Evolutionary conservation across 805 yeast species (phyloP), one percentile per base, ranked within the genome.

Genomic region (Teunomyces pallodes): DNA sequence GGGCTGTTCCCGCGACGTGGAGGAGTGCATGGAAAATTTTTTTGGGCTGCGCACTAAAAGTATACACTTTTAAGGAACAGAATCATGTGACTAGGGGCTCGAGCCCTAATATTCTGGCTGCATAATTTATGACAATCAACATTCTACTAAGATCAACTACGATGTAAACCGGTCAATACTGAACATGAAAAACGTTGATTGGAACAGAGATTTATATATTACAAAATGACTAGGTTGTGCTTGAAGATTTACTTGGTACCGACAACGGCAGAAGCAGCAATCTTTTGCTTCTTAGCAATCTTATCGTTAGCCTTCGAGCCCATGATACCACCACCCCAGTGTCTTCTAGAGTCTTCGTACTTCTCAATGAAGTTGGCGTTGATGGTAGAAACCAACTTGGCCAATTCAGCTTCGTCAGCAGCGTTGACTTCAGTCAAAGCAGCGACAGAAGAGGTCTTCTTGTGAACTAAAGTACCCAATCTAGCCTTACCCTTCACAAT

Each of bases 261-360:
- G 40, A 12, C 32, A 14, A 46, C 40, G n/a, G 49, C 52, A 27
- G 43, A 76, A 30, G 65, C 72, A 62, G 77, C 60, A 61, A 77
- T 76, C 76, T 79, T 83, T 59, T 83, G 85, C 69, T 75, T 84
- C 85, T 87, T 88, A 63, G 82, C 91, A 57, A 75, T 71, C 81
- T 86, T 89, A 69, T 84, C 94, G 67, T 81, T 82, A 69, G 97
- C 90, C 82, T 92, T 94, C 65, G 87, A 79, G 75, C 98, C 97
- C 83, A 94, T 80, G 75, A 90, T 71, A 83, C 99, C 99, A 82
- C 99, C 99, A 83, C 98, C 98, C 99, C 99, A 92, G 86, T 90
- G 96, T 81, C 89, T 90, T 84, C 95, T 92, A 72, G 82, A 70
- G 65, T 94, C 97, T 70, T 92, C 97, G 87, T 86, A 89, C 79